Percentiles rank a stretch among this genome's conserved stretches.
phyloP scores from a whole-genome alignment of 2,329 filamentous ascomycete species.

The Diaporthe velutina region DNA sequence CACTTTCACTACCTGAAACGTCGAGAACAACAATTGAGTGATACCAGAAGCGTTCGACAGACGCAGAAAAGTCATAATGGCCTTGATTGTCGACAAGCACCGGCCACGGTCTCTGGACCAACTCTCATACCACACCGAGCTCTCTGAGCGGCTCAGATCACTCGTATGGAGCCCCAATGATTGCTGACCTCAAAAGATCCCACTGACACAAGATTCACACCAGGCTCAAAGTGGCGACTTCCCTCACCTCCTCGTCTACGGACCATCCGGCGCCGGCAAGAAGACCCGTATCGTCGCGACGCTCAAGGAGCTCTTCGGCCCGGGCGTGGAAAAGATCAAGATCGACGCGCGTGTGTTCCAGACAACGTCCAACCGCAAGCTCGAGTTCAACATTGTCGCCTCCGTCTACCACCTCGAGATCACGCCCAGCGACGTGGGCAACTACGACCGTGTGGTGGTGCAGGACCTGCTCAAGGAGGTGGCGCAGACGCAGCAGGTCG shows the following conservation, averaged over 20 bases:
- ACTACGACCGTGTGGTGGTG: constrained; percentile 94
- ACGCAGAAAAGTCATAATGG: constrained; percentile 60
- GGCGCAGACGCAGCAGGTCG: constrained; percentile 99
- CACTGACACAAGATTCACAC: constrained; percentile 36
- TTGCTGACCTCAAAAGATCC: no score
- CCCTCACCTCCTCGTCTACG: constrained; percentile 96
- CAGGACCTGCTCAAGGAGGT: constrained; percentile 98
- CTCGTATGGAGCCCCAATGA: constrained; percentile 69
- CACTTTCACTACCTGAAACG: background rate
- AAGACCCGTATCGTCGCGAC: constrained; percentile 98
- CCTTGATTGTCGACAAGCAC: constrained; percentile 79
- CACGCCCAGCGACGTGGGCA: constrained; percentile 95
- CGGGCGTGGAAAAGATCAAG: constrained; percentile 99
- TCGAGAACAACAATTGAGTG: background rate
- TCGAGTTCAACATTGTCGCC: constrained; percentile 98
- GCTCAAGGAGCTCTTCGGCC: constrained; percentile 92
- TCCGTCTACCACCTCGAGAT: constrained; percentile 99
- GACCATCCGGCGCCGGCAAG: constrained; percentile 95
- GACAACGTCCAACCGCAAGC: constrained; percentile 93
- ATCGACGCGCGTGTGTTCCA: constrained; percentile 98
- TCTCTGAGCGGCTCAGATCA: constrained; percentile 88
- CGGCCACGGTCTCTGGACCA: constrained; percentile 80
- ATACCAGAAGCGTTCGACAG: constrained; percentile 26
- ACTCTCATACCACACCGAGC: constrained; percentile 88
- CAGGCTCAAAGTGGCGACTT: constrained; percentile 98